Percentiles rank a stretch among this genome's conserved stretches.
Evolutionary conservation across 2,329 filamentous ascomycete species (phyloP).

Genomic region (Colletotrichum coccodes): DNA sequence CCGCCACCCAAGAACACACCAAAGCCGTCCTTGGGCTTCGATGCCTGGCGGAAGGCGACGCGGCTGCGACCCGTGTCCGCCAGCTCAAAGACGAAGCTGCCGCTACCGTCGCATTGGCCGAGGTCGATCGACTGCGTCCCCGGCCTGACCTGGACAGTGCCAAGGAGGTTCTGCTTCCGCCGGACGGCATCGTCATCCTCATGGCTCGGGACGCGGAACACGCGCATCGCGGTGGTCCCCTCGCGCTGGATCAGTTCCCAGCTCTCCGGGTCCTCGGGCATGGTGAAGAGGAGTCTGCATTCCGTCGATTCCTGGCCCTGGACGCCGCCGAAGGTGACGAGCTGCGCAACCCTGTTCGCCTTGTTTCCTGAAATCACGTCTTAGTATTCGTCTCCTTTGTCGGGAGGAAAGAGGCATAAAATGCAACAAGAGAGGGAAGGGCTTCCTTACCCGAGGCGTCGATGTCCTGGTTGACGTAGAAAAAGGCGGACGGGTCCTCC

Average conservation of each 20-base stretch:
- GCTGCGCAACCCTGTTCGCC: constrained; percentile 30
- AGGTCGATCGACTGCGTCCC: constrained; percentile 27
- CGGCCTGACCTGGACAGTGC: constrained; percentile 19
- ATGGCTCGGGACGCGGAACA: constrained; percentile 13
- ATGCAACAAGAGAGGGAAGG: background rate
- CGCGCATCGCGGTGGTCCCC: constrained; percentile 20
- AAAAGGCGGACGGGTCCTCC: constrained; percentile 31
- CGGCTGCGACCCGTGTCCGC: constrained; percentile 24
- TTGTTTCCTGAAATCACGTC: constrained; percentile 23
- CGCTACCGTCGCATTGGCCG: constrained; percentile 22
- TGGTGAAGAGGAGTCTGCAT: constrained; percentile 25
- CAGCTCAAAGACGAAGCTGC: constrained; percentile 30
- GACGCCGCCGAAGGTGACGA: constrained; percentile 25
- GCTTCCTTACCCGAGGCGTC: constrained; percentile 22
- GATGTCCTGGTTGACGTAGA: constrained; percentile 33
- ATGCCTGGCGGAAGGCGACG: constrained; percentile 30
- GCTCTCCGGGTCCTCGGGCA: constrained; percentile 33
- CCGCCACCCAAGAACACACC: constrained; percentile 24
- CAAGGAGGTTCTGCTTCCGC: constrained; percentile 11
- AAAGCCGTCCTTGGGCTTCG: constrained; percentile 17
- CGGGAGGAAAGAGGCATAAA: background rate
- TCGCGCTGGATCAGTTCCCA: constrained; percentile 33
- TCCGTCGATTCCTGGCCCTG: background rate
- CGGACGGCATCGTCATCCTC: constrained; percentile 1
- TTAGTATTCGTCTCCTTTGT: constrained; percentile 10